Evolutionary conservation across 2,329 filamentous ascomycete genomes (phyloP).

Genomic region (Pseudogymnoascus sp.): DNA sequence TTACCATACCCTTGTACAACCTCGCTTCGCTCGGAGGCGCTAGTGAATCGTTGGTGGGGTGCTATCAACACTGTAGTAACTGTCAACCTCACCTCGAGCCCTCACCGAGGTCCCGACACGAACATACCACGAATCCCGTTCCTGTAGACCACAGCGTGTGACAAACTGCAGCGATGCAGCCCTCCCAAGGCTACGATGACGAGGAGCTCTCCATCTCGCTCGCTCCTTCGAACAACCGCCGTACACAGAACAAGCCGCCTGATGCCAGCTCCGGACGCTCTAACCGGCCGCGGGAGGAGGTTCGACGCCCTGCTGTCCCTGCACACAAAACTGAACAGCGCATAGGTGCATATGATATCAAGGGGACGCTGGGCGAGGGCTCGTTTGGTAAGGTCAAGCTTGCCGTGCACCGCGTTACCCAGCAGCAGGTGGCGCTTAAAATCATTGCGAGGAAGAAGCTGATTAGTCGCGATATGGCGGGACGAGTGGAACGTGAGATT

Average conservation of each 20-base stretch:
- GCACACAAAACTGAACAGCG: constrained; percentile 64
- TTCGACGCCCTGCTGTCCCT: constrained; percentile 20
- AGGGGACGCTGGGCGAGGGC: constrained; percentile 87
- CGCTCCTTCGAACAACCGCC: constrained; percentile 56
- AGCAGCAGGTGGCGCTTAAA: constrained; percentile 94
- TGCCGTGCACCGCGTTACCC: constrained; percentile 83
- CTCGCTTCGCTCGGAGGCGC: constrained; percentile 7
- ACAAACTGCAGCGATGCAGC: constrained; percentile 10
- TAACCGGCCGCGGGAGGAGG: constrained; percentile 18
- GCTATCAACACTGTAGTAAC: constrained; percentile 2
- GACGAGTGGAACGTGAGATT: constrained; percentile 93
- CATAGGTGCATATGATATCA: constrained; percentile 83
- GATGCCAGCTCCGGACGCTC: constrained; percentile 24
- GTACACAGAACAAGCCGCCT: constrained; percentile 33
- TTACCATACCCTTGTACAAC: constrained; percentile 3
- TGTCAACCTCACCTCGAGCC: constrained; percentile 4
- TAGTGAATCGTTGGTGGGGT: constrained; percentile 7
- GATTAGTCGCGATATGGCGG: constrained; percentile 95
- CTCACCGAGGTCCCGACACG: constrained; percentile 7
- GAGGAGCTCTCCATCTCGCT: constrained; percentile 77
- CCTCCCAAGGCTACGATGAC: constrained; percentile 54
- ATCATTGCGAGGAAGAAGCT: constrained; percentile 96
- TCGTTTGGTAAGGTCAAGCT: constrained; percentile 99
- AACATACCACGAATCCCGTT: background rate
- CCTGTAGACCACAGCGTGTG: background rate